These are phyloP conservation scores for Alternaria tenuissima DNA, from an alignment of 2,329 filamentous ascomycete genomes.

Conservation along the genomic window DNA sequence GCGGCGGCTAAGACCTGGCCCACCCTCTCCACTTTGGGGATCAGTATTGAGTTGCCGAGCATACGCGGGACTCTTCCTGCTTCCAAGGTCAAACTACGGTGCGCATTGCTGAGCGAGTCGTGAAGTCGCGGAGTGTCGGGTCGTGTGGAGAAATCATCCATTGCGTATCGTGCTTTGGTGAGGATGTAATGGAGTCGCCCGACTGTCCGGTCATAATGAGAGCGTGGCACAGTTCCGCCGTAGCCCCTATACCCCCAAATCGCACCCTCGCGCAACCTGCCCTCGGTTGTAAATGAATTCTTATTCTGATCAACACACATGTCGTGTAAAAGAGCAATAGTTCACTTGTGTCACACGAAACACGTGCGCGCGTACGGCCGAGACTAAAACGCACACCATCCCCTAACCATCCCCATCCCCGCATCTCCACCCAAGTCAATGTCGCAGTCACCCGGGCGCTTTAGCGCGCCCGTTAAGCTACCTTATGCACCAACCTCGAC, in stretches of 20 bases:
- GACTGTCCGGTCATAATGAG: background rate
- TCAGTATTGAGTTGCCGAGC: background rate
- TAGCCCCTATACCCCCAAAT: background rate
- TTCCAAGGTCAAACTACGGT: background rate
- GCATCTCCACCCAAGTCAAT: slow-evolving; percentile 10
- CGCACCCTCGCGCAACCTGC: too few species aligned
- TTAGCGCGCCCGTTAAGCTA: background rate
- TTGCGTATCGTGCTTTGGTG: background rate
- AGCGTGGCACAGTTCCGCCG: background rate
- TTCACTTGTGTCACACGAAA: background rate
- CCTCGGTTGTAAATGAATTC: fast-evolving
- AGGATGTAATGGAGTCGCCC: background rate
- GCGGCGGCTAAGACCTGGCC: slow-evolving; percentile 1
- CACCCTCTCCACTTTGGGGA: background rate
- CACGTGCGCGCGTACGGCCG: background rate
- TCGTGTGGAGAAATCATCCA: background rate
- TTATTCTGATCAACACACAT: background rate
- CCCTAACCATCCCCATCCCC: slow-evolving; percentile 6
- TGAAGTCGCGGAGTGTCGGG: background rate
- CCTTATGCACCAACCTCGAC: background rate
- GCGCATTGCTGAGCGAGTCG: background rate
- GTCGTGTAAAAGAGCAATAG: background rate
- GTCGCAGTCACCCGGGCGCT: slow-evolving; percentile 6
- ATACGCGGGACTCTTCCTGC: background rate
- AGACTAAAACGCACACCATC: slow-evolving; percentile 6